Base-by-base conservation (phyloP, 2,329 filamentous ascomycete species). In the Macroventuria anomochaeta region DNA sequence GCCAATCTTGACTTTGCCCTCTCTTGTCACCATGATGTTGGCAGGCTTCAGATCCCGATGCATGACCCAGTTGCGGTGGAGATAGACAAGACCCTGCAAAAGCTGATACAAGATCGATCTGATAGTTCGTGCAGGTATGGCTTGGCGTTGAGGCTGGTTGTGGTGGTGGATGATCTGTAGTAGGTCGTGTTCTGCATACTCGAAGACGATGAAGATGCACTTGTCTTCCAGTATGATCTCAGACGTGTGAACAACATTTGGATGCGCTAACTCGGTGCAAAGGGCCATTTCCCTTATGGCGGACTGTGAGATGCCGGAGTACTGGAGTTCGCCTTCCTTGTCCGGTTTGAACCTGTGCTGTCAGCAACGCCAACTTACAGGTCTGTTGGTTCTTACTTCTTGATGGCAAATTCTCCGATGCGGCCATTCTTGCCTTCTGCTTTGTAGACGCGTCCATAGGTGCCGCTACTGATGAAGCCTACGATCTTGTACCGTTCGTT, bases 171-270 rank as follows among this genome's bases (percentile, higher is more conserved):
- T 97, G 72, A 99, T 97, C 75, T 99, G 95, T 4, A 99, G 81
- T 31, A 99, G 79, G 75, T 99, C 95, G 75, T 99, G 95, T 76
- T 99, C 95, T 63, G 95, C 95, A 74, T 96, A 99, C 75, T 97
- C 95, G 66, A 99, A 97, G 2, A 99, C 93, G 89, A 99, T 99
- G 77, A 93, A 99, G 73, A 99, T 97, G 78, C 93, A 97, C 79
- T 97, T 97, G 75, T 96, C 93, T 77, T 99, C 93, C 3, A 99
- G 82, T 67, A 99, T 96, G 68, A 96, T 97, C 76, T 99, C 95
- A 57, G 93, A 87, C 1, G 97, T 85, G 54, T 89, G 87, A 62
- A 99, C 93, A 28, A 99, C 88, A 72, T 97, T 97, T 51, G 85
- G 81, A 74, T 99, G 92, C 53, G 84, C 86, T 21, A 99, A 83